Base-by-base conservation (phyloP, 202 grass and related monocot species). In the Cymbopogon flexuosus region DNA sequence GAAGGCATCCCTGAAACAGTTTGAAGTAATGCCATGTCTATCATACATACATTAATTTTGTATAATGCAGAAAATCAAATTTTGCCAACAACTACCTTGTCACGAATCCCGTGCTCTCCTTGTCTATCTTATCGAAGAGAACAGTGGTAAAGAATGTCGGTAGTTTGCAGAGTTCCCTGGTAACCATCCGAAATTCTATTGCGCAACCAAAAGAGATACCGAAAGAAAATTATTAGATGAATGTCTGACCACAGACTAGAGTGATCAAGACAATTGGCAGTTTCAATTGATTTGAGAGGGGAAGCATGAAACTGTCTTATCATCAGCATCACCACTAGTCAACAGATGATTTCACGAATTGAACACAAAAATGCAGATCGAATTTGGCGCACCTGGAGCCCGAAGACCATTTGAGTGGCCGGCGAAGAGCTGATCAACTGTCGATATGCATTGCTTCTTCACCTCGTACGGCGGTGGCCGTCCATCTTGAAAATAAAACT, bases 111-210 rank as follows among this genome's bases (percentile, higher is more conserved):
- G 74, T 85, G 84, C 84, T 85, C 39, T 91, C 74, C 76, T 80
- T 86, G 46, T 95, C 90, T 3, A 99, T 93, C 83, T 90, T 99
- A 70, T 88, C 81, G 23, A 99, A 99, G 65, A 99, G 85, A 73
- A 82, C 77, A 54, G 81, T 79, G 24, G 88, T 91, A 39, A 96
- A 86, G 85, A 96, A 99, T 47, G 92, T 91, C 1, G 96, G 96
- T 12, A 99, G 27, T 74, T 93, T 99, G 92, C 96, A 99, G 71
- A 99, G 93, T 60, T 96, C 96, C 88, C 93, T 99, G 74, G 96
- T 99, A 69, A 93, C 78, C 69, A 86, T 77, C 84, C 93, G 92
- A 73, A 96, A 99, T 78, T 99, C 96, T 99, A 31, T 61, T 10
- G 13, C 22, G 24, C 39, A 78, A 76, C 27, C 49, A 72, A 56